phyloP scores from a whole-genome alignment of 2,329 filamentous ascomycete genomes.

The Apiospora aurea region DNA sequence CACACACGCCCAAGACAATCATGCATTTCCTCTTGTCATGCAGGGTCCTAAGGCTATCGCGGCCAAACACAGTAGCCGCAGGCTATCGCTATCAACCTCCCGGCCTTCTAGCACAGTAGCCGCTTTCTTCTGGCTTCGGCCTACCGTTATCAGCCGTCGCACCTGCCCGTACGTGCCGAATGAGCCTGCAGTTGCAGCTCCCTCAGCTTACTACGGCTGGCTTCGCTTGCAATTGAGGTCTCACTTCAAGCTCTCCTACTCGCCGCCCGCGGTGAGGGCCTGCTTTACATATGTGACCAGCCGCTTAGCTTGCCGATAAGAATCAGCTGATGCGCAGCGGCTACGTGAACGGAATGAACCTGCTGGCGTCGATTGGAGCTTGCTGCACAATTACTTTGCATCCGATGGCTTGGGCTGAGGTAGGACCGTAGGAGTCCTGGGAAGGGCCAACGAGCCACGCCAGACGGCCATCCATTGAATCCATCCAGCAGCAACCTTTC shows the following conservation, averaged over 20 bases:
- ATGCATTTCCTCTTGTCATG: neutral
- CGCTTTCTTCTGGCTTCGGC: neutral
- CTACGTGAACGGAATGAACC: neutral
- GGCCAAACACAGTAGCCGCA: conserved; percentile 14
- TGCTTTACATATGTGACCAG: neutral
- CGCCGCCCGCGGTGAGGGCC: neutral
- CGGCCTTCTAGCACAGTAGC: neutral
- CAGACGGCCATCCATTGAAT: neutral
- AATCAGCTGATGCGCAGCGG: neutral
- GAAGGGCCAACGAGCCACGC: neutral
- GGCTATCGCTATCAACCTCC: conserved; percentile 8
- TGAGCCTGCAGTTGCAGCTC: neutral
- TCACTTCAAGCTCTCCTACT: neutral
- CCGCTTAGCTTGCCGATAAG: neutral
- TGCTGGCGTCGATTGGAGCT: neutral
- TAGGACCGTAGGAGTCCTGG: neutral
- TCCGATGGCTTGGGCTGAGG: neutral
- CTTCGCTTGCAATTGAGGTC: neutral
- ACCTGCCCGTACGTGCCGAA: neutral
- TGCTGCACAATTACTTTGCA: neutral
- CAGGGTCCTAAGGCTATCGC: conserved; percentile 15
- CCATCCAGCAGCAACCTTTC: neutral
- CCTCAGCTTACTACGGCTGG: neutral
- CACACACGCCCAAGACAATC: neutral
- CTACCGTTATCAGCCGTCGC: conserved; percentile 9